Evolutionary conservation across 2,329 filamentous ascomycete species (phyloP), one percentile per base, ranked within the genome.

Genomic region (Aspergillus thermomutatus): DNA sequence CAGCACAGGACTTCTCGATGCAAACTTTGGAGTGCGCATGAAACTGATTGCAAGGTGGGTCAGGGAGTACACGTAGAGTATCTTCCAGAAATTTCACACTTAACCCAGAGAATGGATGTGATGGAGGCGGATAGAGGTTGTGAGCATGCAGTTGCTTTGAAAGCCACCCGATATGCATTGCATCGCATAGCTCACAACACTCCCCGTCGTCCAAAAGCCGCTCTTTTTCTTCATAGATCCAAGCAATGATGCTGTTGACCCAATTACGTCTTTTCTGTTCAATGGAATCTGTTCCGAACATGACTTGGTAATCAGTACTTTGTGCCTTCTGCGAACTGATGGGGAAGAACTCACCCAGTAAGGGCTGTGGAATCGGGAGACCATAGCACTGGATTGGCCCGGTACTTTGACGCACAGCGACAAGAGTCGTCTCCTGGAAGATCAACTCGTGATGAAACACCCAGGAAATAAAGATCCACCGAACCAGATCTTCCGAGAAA

Each of bases 381-480:
- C 37, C 34, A 40, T n/a, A n/a, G n/a, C 28, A 31, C 28, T 31
- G 10, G 3, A 57, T 26, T 4, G 52, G 45, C 2, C 28, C 49
- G 1, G 49, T 53, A 26, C 34, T 45, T 8, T 53, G 21, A 14
- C 55, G 45, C 3, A 57, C 25, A 4, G 50, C 58, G 11, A 53
- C 34, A 4, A 49, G 17, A 14, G 55, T 60, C 23, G 47, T 48
- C 4, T 46, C 4, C 9, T 43, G 4, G 43, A 57, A 57, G 3
- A 60, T 19, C 10, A 6, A 7, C 3, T 37, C 26, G 3, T 57
- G 31, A 6, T 26, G 37, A 19, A 57, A 55, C 3, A 47, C 21
- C 58, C 52, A 52, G 21, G 46, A 34, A 25, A 60, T 49, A 21
- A 41, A 68, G 43, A 48, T 65, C 62, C 63, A 70, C 61, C 14